Evolutionary conservation across 1,139 yeast genomes (phyloP).

Genomic region (Yamadazyma membranifaciens): DNA sequence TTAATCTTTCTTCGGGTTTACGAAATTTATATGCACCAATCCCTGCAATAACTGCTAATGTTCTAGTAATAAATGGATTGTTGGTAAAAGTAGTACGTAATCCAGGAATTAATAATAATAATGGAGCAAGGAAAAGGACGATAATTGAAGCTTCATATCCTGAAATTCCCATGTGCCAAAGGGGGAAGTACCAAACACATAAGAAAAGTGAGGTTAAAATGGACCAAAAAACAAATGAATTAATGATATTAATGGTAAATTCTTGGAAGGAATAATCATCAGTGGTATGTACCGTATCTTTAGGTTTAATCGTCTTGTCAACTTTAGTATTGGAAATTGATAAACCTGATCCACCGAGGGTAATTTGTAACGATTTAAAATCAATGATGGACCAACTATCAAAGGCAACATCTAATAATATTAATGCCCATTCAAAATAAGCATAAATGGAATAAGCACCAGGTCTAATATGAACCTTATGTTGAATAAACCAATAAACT

Average conservation of each 20-base stretch:
- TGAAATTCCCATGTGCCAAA: conserved; percentile 97
- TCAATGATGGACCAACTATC: conserved; percentile 79
- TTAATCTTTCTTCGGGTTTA: conserved; percentile 67
- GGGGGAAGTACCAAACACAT: conserved; percentile 94
- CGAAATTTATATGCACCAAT: conserved; percentile 70
- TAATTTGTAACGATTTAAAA: conserved; percentile 56
- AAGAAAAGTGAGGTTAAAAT: conserved; percentile 75
- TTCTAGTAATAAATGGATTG: conserved; percentile 48
- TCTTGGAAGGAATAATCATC: conserved; percentile 36
- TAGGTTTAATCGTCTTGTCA: background rate
- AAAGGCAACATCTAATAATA: conserved; percentile 76
- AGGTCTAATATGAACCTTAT: conserved; percentile 78
- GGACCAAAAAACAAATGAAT: conserved; percentile 82
- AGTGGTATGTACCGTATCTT: conserved; percentile 11
- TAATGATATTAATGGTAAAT: conserved; percentile 46
- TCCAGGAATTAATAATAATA: conserved; percentile 55
- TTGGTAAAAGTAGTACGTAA: conserved; percentile 38
- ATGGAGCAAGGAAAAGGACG: conserved; percentile 55
- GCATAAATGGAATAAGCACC: conserved; percentile 98
- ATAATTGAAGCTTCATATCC: conserved; percentile 80
- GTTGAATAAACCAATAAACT: conserved; percentile 87
- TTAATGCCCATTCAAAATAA: conserved; percentile 89
- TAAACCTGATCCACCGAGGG: conserved; percentile 22
- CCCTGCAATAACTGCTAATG: conserved; percentile 63
- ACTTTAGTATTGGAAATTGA: conserved; percentile 4